Percentiles rank a stretch among this genome's conserved stretches.
Conservation (phyloP, 2,329 filamentous ascomycete genomes). For the Sarocladium brachiariae region DNA sequence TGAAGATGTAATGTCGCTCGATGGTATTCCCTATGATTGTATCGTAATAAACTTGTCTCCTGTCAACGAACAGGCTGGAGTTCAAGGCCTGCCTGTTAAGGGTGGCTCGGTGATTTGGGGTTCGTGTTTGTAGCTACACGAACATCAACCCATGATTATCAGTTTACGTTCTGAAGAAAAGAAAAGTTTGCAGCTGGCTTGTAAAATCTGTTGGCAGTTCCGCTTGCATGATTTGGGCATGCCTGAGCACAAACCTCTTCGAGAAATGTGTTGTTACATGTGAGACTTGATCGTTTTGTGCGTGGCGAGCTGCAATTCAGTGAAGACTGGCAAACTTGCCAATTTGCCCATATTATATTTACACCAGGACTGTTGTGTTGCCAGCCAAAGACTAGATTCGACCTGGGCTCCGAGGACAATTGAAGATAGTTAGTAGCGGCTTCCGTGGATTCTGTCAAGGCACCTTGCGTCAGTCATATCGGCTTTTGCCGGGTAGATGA, state of each 20-base stretch:
- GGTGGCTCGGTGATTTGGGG: no score
- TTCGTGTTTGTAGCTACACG: no score
- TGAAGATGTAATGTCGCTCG: conserved; percentile 28
- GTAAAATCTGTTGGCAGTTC: conserved; percentile 31
- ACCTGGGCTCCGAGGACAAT: conserved; percentile 38
- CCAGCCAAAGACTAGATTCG: conserved; percentile 40
- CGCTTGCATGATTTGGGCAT: conserved; percentile 36
- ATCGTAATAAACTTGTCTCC: conserved; percentile 21
- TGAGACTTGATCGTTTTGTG: conserved; percentile 46
- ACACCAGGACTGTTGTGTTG: conserved; percentile 42
- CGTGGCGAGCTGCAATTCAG: conserved; percentile 29
- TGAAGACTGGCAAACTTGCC: conserved; percentile 41
- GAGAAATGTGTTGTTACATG: no score
- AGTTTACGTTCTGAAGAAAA: background rate
- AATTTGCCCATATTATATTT: no score
- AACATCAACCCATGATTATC: no score
- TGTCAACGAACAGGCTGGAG: conserved; percentile 26
- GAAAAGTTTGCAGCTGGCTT: conserved; percentile 10
- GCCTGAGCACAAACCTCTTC: conserved; percentile 37
- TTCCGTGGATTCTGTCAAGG: background rate
- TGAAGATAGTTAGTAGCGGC: conserved; percentile 13
- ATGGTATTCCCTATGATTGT: conserved; percentile 30
- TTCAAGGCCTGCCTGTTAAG: conserved; percentile 27
- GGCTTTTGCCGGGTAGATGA: conserved; percentile 35
- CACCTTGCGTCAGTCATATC: conserved; percentile 25